These are phyloP conservation scores for Fragaria iinumae DNA, from an alignment of 306 rosid species.

Conservation along the genomic window DNA sequence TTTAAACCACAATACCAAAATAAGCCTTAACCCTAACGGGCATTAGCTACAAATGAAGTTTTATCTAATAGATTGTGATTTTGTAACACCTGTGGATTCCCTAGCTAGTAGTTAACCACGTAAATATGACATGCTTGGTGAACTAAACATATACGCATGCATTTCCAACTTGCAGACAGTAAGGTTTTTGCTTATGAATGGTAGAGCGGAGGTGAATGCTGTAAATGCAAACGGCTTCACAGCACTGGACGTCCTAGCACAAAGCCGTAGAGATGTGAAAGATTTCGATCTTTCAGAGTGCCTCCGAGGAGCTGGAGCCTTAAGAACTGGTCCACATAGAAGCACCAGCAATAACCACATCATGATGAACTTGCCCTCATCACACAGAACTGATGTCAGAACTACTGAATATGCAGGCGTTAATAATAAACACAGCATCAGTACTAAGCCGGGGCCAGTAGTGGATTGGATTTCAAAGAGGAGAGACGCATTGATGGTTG, in stretches of 20 bases:
- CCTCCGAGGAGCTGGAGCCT: constrained; percentile 21
- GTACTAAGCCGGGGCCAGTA: not conserved
- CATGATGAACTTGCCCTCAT: not conserved
- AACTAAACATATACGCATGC: not conserved
- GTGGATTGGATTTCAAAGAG: constrained; percentile 3
- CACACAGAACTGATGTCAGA: not conserved
- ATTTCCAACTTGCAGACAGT: constrained; percentile 16
- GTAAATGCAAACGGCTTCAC: constrained; percentile 25
- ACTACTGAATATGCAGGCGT: not conserved
- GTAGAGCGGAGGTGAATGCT: constrained; percentile 19
- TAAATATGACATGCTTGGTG: not conserved
- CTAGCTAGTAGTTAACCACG: not conserved
- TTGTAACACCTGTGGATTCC: no score
- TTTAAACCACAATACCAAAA: no score
- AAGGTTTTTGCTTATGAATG: constrained; percentile 11
- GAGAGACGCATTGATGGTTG: constrained; percentile 24
- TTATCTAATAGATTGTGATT: not conserved
- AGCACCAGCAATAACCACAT: not conserved
- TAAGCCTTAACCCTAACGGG: no score
- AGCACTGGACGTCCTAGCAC: constrained; percentile 22
- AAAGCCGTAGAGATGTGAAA: constrained; percentile 18
- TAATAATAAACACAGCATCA: not conserved
- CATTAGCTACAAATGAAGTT: no score
- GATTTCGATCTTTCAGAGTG: constrained; percentile 26
- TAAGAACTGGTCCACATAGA: not conserved